Conservation (phyloP, 352 stramenopile genomes). For the Pythium myriotylum region DNA sequence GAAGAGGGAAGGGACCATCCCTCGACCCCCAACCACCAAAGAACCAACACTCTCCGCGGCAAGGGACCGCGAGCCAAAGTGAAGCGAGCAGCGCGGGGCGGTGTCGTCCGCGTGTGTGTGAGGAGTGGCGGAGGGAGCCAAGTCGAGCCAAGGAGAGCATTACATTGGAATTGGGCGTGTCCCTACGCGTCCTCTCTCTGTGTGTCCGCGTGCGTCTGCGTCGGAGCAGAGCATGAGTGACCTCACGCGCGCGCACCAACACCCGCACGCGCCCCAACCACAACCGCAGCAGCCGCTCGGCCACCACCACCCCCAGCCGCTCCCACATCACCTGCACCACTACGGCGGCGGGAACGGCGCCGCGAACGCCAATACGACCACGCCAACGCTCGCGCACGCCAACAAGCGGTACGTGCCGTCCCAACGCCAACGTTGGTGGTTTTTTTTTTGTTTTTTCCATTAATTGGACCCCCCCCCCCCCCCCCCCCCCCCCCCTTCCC, state of each 20-base stretch:
- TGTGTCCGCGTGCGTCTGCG: not conserved
- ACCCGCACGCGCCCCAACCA: slow-evolving; percentile 27
- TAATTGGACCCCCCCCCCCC: no score
- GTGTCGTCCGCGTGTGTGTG: slow-evolving; percentile 28
- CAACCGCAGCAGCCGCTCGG: slow-evolving; percentile 31
- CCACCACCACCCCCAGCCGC: slow-evolving; percentile 17
- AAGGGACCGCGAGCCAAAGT: slow-evolving; percentile 28
- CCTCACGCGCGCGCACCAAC: slow-evolving; percentile 25
- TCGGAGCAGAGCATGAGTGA: slow-evolving; percentile 25
- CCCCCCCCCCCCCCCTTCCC: no score
- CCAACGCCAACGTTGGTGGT: not conserved
- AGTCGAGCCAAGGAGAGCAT: slow-evolving; percentile 18
- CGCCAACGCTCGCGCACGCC: slow-evolving; percentile 10
- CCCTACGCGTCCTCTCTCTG: slow-evolving; percentile 9
- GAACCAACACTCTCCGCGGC: slow-evolving; percentile 30
- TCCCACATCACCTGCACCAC: slow-evolving; percentile 17
- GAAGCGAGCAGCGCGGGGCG: slow-evolving; percentile 15
- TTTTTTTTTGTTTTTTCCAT: no score
- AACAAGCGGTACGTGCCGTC: slow-evolving; percentile 30
- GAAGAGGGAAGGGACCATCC: slow-evolving; percentile 23
- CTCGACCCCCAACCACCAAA: slow-evolving; percentile 30
- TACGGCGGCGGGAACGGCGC: slow-evolving; percentile 4
- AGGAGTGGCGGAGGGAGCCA: slow-evolving; percentile 30
- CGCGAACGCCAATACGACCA: slow-evolving; percentile 2
- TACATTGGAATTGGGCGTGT: slow-evolving; percentile 12